A percentile compares a stretch with the other conserved stretches of the same genome.
Conservation (phyloP, 1,284 basidiomycete genomes). For the Cutaneotrichosporon sp. region DNA sequence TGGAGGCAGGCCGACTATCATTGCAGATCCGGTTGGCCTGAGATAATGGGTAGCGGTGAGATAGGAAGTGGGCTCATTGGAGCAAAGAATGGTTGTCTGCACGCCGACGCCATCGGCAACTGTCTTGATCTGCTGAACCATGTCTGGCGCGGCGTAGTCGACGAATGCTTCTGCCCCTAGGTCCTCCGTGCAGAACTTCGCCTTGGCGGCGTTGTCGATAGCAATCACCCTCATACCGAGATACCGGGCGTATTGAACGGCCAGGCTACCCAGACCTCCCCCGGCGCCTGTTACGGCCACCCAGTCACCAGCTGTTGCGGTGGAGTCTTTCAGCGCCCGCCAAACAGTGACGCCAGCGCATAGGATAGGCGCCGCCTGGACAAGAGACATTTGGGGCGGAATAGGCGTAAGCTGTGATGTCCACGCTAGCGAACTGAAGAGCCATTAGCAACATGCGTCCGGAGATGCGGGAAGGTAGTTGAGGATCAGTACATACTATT, state of each 20-base stretch:
- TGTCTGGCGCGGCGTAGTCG: conserved; percentile 58
- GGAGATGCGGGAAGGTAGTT: too few species aligned
- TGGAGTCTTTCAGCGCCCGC: conserved; percentile 70
- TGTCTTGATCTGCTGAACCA: conserved; percentile 36
- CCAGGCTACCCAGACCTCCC: conserved; percentile 52
- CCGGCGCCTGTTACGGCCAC: conserved; percentile 59
- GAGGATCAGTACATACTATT: too few species aligned
- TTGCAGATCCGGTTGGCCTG: conserved; percentile 59
- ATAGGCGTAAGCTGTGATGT: conserved; percentile 63
- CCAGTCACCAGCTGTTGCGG: conserved; percentile 66
- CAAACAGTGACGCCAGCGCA: conserved; percentile 63
- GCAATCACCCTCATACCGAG: conserved; percentile 74
- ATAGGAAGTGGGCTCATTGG: conserved; percentile 53
- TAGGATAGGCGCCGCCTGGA: conserved; percentile 73
- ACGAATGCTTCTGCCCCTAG: conserved; percentile 70
- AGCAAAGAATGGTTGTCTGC: conserved; percentile 61
- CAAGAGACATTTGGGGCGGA: conserved; percentile 60
- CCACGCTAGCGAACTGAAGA: conserved; percentile 50
- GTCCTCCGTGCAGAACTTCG: conserved; percentile 53
- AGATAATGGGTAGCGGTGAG: conserved; percentile 66
- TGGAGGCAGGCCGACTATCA: conserved; percentile 69
- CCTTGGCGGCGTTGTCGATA: conserved; percentile 52
- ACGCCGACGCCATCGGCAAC: conserved; percentile 64
- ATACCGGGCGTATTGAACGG: conserved; percentile 68
- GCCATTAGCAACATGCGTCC: too few species aligned